Conservation (phyloP, 345 rosid genomes). For the Gossypium bickii region DNA sequence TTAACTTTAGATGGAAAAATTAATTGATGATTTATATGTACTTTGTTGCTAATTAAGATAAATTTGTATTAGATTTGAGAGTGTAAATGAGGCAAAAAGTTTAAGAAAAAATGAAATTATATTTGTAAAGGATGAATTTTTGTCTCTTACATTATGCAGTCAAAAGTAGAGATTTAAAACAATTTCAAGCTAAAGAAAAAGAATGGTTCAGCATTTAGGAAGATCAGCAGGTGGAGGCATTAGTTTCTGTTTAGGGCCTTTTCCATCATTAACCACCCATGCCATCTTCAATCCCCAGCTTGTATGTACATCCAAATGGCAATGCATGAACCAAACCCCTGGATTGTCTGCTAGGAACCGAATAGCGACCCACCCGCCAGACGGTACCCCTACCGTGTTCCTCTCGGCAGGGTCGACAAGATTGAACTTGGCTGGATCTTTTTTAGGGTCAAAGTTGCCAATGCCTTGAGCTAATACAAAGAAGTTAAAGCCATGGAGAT, state of each 20-base stretch:
- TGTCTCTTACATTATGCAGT: too few relatives aligned
- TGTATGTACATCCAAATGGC: conserved; percentile 24
- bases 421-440: conserved; percentile 26
- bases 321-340: conserved; percentile 33
- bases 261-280: conserved; percentile 26
- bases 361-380: conserved; percentile 27
- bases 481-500: conserved; percentile 27
- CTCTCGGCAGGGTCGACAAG: conserved; percentile 25
- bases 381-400: conserved; percentile 22
- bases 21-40: too few relatives aligned
- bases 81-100: too few relatives aligned
- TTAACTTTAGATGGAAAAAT: too few relatives aligned
- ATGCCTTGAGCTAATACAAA: conserved; percentile 27
- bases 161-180: not conserved
- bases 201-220: conserved; percentile 20
- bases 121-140: too few relatives aligned
- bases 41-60: too few relatives aligned
- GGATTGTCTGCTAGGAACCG: conserved; percentile 31
- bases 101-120: too few relatives aligned
- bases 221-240: conserved; percentile 31
- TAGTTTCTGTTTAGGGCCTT: conserved; percentile 24
- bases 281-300: conserved; percentile 34
- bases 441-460: conserved; percentile 22
- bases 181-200: not conserved
- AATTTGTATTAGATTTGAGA: too few relatives aligned